phyloP scores from a whole-genome alignment of 2,329 filamentous ascomycete genomes.

The Arthroderma sp. region DNA sequence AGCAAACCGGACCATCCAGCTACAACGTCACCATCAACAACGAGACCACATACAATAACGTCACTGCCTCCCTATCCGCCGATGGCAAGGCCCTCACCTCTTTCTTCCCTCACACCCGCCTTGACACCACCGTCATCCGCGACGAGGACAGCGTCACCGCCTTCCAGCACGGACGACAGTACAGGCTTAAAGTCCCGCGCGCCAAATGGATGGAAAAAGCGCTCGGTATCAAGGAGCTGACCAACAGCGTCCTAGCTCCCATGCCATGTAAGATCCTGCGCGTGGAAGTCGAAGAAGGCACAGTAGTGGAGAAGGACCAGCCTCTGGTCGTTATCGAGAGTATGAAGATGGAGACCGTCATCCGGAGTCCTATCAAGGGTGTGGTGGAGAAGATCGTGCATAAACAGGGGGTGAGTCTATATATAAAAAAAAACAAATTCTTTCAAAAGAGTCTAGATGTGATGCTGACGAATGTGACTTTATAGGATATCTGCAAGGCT shows the following conservation, averaged over 20 bases:
- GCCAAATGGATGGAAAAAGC: conserved; percentile 82
- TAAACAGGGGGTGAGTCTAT: conserved; percentile 54
- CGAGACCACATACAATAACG: conserved; percentile 33
- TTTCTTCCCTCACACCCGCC: conserved; percentile 69
- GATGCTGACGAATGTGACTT: background rate
- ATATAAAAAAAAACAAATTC: no score
- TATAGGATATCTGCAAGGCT: conserved; percentile 63
- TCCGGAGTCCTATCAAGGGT: conserved; percentile 62
- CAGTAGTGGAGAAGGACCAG: conserved; percentile 71
- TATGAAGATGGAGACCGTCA: conserved; percentile 85
- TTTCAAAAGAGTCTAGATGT: conserved; percentile 5
- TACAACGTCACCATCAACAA: conserved; percentile 41
- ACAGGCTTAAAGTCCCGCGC: conserved; percentile 42
- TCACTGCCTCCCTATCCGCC: conserved; percentile 25
- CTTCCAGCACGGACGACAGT: conserved; percentile 57
- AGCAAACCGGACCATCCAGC: conserved; percentile 37
- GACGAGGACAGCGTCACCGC: conserved; percentile 48
- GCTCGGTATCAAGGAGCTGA: conserved; percentile 65
- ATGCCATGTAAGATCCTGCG: conserved; percentile 97
- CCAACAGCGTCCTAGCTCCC: conserved; percentile 75
- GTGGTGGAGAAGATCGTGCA: conserved; percentile 61
- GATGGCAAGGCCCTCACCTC: conserved; percentile 48
- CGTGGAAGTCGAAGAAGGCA: conserved; percentile 74
- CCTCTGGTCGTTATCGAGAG: conserved; percentile 82
- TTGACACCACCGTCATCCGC: conserved; percentile 64